Evolutionary conservation across 2,329 filamentous ascomycete species (phyloP), one percentile per base, ranked within the genome.

Genomic region (Cadophora gregata): DNA sequence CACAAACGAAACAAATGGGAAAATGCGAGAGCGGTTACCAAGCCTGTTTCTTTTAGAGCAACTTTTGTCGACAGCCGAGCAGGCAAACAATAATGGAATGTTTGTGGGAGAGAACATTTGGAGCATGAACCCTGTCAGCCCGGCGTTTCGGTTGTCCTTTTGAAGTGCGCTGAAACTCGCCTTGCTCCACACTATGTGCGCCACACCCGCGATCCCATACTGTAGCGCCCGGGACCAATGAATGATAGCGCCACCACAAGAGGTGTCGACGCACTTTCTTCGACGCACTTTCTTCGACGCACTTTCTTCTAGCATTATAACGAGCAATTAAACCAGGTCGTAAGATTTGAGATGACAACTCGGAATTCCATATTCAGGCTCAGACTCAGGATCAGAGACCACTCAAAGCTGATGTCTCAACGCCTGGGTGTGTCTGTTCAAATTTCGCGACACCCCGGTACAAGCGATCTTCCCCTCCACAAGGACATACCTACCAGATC

Each of bases 1-100:
- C 33, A 58, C 38, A 60, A 60, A 60, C 58, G 58, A 60, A 60
- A 60, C 58, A 60, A 60, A 60, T 10, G 21, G 10, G 29, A 59
- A 12, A 24, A 2, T 14, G 19, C 19, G 29, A 56, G 53, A 19
- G 53, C 53, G 56, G 24, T 5, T 25, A 59, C 56, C 33, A 27
- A 48, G 38, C 25, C 9, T 36, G 25, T 10, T 36, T 14, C 19
- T 25, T 21, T 25, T 25, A 7, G 25, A 12, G 42, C 58, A 48
- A 47, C 36, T 60, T 45, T 60, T 31, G 38, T 27, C 27, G 38
- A 47, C 38, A 60, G 42, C 58, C 58, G 33, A 60, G 58, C 36
- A 60, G 48, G 38, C 14, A n/a, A 27, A 24, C 14, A 1, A 47
- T 47, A n/a, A n/a, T n/a, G n/a, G n/a, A n/a, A 29, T 60, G 58